Evolutionary conservation across 306 rosid genomes (phyloP).

Genomic region (Begonia masoniana): DNA sequence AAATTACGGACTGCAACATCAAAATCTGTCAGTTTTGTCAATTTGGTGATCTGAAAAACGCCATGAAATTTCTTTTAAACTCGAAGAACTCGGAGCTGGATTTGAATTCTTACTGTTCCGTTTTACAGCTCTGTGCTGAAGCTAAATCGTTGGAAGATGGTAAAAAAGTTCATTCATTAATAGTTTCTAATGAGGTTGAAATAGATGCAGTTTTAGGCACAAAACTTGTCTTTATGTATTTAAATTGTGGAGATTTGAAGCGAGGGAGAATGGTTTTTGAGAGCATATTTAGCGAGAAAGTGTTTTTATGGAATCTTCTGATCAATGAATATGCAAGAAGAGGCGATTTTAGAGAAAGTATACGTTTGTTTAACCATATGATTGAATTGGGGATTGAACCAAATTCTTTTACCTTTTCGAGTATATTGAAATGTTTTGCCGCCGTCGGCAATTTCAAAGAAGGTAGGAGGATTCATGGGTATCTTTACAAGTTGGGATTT

Average conservation of each 20-base stretch:
- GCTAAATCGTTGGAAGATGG: conserved; percentile 44
- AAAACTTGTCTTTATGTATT: conserved; percentile 60
- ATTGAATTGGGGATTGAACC: conserved; percentile 29
- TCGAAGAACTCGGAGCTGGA: conserved; percentile 30
- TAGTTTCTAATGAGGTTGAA: conserved; percentile 18
- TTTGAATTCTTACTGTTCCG: conserved; percentile 30
- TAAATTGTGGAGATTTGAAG: conserved; percentile 42
- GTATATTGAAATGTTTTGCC: conserved; percentile 51
- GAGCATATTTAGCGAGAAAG: conserved; percentile 26
- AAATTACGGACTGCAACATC: conserved; percentile 10
- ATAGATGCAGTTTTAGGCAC: conserved; percentile 37
- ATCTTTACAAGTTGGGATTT: conserved; percentile 37
- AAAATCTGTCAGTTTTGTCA: conserved; percentile 24
- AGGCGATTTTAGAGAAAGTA: conserved; percentile 35
- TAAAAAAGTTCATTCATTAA: conserved; percentile 38
- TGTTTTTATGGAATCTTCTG: conserved; percentile 63
- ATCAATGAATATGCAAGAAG: conserved; percentile 49
- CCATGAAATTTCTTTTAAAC: conserved; percentile 28
- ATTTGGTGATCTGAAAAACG: conserved; percentile 43
- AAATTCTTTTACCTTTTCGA: conserved; percentile 45
- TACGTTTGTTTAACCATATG: conserved; percentile 44
- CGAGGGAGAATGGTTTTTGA: conserved; percentile 50
- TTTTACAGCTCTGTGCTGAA: conserved; percentile 71
- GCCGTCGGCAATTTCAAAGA: conserved; percentile 28
- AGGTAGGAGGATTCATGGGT: conserved; percentile 47